Base-by-base conservation (phyloP, 1,284 basidiomycete species). In the Cystobasidiaceae sp. region DNA sequence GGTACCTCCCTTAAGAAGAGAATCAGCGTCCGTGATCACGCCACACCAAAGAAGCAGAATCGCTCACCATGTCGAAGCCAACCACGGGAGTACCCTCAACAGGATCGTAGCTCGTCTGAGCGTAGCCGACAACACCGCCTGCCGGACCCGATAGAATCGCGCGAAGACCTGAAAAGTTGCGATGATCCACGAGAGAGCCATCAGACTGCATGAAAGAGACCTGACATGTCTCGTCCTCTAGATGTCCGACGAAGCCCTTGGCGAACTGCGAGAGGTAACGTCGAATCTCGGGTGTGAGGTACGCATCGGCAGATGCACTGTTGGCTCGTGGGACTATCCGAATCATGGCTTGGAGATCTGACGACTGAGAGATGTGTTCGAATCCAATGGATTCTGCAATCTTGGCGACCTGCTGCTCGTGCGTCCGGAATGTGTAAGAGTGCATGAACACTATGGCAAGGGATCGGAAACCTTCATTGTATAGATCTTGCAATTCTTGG, bases 281-380 rank as follows among this genome's bases (percentile, higher is more conserved):
- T 52, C 67, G 80, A 37, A 97, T 78, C 52, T 96, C 88, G 0
- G 93, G 93, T 0, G 93, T 97, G 27, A 97, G 84, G 76, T 98
- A 98, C 2, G 94, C 94, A 72, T 97, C 94, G 0, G 93, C 94
- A 0, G 92, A 96, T 0, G 91, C 87, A 0, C 90, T 93, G 4
- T 90, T 86, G 0, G 92, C 94, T 5, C 94, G 87, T 0, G 92
- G 88, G 3, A 97, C 90, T 82, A 97, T 88, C 61, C 75, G 74
- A 69, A 78, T 75, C 75, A 76, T 76, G 11, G 57, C 57, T 1
- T 93, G 90, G 57, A 93, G 84, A 69, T 87, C 85, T 1, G 89
- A 87, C 0, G 91, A 94, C 70, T 90, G 84, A 5, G 91, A 94
- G 70, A 97, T 84, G 66, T 94, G 90, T 3, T 80, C 80, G 77